A percentile compares a stretch with the other conserved stretches of the same genome.
Evolutionary conservation across 768 basidiomycete species (phyloP).

Genomic region (Xerocomellus chrysenteron): DNA sequence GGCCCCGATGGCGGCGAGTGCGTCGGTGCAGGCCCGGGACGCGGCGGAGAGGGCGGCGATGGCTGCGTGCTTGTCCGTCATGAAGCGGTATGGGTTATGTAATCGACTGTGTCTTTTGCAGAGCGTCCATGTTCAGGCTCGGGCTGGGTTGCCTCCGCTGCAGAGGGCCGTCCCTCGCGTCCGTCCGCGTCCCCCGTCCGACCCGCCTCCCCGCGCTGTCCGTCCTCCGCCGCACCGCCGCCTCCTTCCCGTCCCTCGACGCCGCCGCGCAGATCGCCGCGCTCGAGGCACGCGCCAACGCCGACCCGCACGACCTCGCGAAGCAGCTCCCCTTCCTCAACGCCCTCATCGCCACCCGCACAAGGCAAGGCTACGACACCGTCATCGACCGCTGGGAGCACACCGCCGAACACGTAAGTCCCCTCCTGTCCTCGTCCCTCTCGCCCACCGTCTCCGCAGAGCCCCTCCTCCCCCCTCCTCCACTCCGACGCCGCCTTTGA

Average conservation of each 20-base stretch:
- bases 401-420: constrained; percentile 78
- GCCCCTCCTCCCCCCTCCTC: constrained; percentile 66
- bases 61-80: constrained; percentile 3
- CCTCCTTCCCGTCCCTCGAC: constrained; percentile 46
- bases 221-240: background rate
- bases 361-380: constrained; percentile 68
- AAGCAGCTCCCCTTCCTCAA: constrained; percentile 72
- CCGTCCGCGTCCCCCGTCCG: background rate
- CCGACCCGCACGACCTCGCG: constrained; percentile 62
- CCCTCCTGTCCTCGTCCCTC: background rate
- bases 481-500: constrained; percentile 72
- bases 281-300: constrained; percentile 76
- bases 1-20: constrained; percentile 9
- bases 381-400: constrained; percentile 81
- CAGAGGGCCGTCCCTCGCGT: background rate
- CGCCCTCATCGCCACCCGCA: constrained; percentile 62
- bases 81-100: background rate
- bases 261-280: constrained; percentile 69
- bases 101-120: background rate
- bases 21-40: constrained; percentile 21
- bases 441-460: constrained; percentile 40
- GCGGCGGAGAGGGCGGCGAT: constrained; percentile 11
- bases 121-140: constrained; percentile 2
- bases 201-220: background rate
- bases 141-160: background rate